phyloP scores from a whole-genome alignment of 352 stramenopile species.

The Phytophthora foliorum region DNA sequence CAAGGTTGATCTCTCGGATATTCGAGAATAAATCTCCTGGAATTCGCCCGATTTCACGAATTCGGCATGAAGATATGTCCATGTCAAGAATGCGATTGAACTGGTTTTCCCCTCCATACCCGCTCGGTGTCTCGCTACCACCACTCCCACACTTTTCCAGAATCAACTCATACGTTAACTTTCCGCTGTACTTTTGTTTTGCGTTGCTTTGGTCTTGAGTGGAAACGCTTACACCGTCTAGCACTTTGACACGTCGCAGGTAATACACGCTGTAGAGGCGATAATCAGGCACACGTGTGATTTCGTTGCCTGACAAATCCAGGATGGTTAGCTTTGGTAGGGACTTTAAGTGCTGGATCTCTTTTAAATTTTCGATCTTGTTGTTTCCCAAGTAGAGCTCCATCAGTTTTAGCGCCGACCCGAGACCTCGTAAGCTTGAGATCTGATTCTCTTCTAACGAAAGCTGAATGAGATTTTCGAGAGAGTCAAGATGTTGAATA shows the following conservation, averaged over 20 bases:
- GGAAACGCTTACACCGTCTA: slow-evolving; percentile 81
- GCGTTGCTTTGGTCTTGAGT: slow-evolving; percentile 82
- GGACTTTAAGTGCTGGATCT: slow-evolving; percentile 82
- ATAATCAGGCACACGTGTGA: slow-evolving; percentile 71
- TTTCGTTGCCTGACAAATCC: slow-evolving; percentile 86
- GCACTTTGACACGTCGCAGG: slow-evolving; percentile 82
- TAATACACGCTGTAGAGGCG: slow-evolving; percentile 87
- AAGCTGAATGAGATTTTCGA: slow-evolving; percentile 78
- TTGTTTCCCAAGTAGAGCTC: slow-evolving; percentile 92
- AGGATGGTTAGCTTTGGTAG: slow-evolving; percentile 90
- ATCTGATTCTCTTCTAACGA: slow-evolving; percentile 91
- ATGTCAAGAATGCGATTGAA: slow-evolving; percentile 80
- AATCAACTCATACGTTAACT: slow-evolving; percentile 87
- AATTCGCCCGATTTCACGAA: slow-evolving; percentile 74
- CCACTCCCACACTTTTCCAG: slow-evolving; percentile 73
- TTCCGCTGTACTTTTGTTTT: slow-evolving; percentile 91
- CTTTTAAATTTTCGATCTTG: slow-evolving; percentile 79
- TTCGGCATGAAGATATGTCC: slow-evolving; percentile 77
- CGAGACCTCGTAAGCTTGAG: slow-evolving; percentile 69
- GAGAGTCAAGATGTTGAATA: slow-evolving; percentile 68
- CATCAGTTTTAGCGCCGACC: slow-evolving; percentile 75
- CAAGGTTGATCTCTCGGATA: slow-evolving; percentile 79
- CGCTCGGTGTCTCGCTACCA: slow-evolving; percentile 11
- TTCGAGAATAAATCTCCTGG: slow-evolving; percentile 69
- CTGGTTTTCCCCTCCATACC: slow-evolving; percentile 22